A percentile compares a stretch with the other conserved stretches of the same genome.
These are phyloP conservation scores for Calocera cornea DNA, from an alignment of 768 basidiomycete species.

Conservation along the genomic window DNA sequence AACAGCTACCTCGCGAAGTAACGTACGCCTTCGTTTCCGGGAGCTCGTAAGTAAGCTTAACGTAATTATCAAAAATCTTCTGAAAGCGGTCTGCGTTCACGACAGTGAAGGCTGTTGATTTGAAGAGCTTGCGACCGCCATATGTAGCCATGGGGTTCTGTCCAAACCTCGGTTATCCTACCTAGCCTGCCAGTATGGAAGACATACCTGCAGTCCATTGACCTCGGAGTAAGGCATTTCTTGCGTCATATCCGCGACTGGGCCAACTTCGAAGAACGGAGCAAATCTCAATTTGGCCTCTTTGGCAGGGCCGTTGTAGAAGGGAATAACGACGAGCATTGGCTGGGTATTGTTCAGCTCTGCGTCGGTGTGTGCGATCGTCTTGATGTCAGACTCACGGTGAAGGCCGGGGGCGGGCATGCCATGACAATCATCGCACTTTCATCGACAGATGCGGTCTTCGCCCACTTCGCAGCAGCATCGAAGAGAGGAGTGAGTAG, in stretches of 20 bases:
- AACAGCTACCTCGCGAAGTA: no score
- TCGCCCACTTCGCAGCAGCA: conserved; percentile 1
- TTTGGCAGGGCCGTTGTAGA: conserved; percentile 7
- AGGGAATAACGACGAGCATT: not conserved
- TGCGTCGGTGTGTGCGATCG: not conserved
- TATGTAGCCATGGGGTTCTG: not conserved
- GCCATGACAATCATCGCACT: conserved; percentile 1
- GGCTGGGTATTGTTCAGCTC: not conserved
- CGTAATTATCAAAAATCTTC: not conserved
- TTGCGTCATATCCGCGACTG: not conserved
- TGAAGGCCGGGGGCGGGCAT: not conserved
- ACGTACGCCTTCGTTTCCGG: not conserved
- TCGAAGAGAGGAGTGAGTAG: not conserved
- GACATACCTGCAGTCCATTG: not conserved
- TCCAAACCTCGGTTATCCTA: not conserved
- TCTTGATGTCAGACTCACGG: not conserved
- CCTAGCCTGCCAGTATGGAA: not conserved
- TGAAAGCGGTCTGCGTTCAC: not conserved
- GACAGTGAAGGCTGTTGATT: not conserved
- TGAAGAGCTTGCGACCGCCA: conserved; percentile 5
- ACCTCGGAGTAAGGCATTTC: not conserved
- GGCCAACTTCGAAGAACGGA: not conserved
- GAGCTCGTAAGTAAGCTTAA: not conserved
- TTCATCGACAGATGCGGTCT: not conserved
- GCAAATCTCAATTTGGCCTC: not conserved